Evolutionary conservation across 1,284 basidiomycete species (phyloP), one percentile per base, ranked within the genome.

Genomic region (Tilletia setariae): DNA sequence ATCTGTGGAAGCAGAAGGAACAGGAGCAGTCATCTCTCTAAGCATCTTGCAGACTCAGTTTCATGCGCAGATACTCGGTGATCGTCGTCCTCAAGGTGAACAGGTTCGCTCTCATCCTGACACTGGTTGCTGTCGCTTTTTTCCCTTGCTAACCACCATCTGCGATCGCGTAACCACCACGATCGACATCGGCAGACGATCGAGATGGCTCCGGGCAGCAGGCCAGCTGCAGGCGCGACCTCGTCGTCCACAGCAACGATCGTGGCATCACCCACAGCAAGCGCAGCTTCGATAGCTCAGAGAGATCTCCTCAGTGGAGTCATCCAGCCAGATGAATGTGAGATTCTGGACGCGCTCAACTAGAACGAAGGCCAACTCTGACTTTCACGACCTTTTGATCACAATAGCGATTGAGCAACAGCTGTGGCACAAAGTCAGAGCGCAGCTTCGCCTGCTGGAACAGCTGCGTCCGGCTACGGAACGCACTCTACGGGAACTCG

Each of bases 361-460:
- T 11, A 25, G 3, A 23, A 16, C n/a, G 16, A n/a, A 13, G 19
- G 23, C 23, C 19, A n/a, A 7, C 9, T 19, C 21, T 28, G 61
- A 40, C n/a, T 7, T 43, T 3, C 21, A 19, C 43, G 43, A 8
- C 8, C 63, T 16, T 6, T 42, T 28, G 4, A 1, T 23, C 63
- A 15, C 63, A 46, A 21, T 30, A 59, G 53, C 19, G 23, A 25
- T 59, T 25, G 80, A 81, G 67, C 68, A 76, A 23, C 80, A 81
- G 49, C 70, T 81, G 3, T 81, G 80, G 80, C 75, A 79, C 61
- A 68, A 68, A 0, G 77, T 80, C 4, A 67, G 76, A 3, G 70
- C 72, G 19, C 74, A 80, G 46, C 70, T 81, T 1, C 71, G 74
- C 32, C 69, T 71, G 2, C 70, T 81, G 43, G 76, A 81, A 62